Base-by-base conservation (phyloP, 73 alveolate genomes). In the Paramecium caudatum region DNA sequence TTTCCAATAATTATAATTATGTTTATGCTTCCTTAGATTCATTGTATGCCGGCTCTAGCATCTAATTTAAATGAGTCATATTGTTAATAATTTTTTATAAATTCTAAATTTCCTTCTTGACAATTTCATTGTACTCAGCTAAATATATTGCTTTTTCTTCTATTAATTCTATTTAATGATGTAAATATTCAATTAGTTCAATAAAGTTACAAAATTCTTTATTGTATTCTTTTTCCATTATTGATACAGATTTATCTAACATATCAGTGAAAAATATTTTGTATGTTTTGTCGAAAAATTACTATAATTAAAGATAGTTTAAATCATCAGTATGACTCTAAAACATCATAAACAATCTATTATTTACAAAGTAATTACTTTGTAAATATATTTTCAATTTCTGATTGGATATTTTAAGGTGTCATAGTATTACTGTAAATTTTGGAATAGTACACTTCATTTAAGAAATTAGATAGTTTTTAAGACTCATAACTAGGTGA, bases 201-300 rank as follows among this genome's bases (percentile, higher is more conserved):
- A 55, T 55, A 10, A 55, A 23, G 37, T 55, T 55, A 5, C 46
- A 15, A 55, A 55, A 55, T 27, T 55, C 80, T 21, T 55, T 55
- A 10, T 55, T 49, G 5, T 10, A 23, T 10, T 55, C 80, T 4
- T 55, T 55, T 55, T 55, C 80, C 23, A 27, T 30, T 49, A 49
- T 34, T 21, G 5, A 21, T 49, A 49, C 70, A 21, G 25, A 30
- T 49, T 49, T 55, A 6, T 55, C 45, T 55, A 55, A 55, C 8
- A 10, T 5, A 23, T 23, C 80, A 19, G 46, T 55, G 12, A 55
- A 21, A 23, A 55, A 55, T 2, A 21, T 55, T 43, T 55, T 55
- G 30, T 55, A 55, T 55, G 80, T 55, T 55, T 55, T 55, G 30
- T 55, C 30, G 8, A 55, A 55, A 55, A 55, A 49, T 34, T 21